Evolutionary conservation across 1,284 basidiomycete genomes (phyloP).

Genomic region (Apiotrichum akiyoshidainum): DNA sequence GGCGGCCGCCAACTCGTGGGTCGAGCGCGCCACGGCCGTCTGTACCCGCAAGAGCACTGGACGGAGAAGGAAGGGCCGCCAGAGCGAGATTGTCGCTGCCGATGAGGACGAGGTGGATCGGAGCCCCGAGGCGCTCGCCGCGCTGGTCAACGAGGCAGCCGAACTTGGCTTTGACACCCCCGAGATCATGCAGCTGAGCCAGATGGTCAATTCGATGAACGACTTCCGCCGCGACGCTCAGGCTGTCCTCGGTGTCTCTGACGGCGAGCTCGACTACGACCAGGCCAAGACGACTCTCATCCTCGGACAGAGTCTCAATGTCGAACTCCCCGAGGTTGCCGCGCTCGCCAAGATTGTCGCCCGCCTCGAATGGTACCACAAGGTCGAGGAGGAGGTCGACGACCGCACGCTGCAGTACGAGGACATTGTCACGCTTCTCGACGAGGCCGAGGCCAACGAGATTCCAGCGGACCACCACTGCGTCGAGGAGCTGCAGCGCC

Average conservation of each 20-base stretch:
- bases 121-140: conserved; percentile 30
- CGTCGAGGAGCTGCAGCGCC: conserved; percentile 32
- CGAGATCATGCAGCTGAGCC: conserved; percentile 43
- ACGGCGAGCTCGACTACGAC: conserved; percentile 36
- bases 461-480: conserved; percentile 33
- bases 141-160: conserved; percentile 38
- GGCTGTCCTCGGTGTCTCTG: conserved; percentile 29
- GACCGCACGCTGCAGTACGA: conserved; percentile 40
- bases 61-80: conserved; percentile 31
- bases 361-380: conserved; percentile 44
- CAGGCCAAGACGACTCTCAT: conserved; percentile 37
- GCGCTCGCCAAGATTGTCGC: conserved; percentile 36
- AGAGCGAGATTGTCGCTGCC: conserved; percentile 21
- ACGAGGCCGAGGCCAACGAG: conserved; percentile 33
- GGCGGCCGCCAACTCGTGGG: conserved; percentile 74
- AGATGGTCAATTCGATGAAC: conserved; percentile 33
- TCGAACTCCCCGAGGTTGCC: conserved; percentile 44
- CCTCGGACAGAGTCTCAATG: conserved; percentile 42
- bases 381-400: conserved; percentile 45
- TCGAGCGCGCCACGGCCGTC: conserved; percentile 50
- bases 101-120: conserved; percentile 34
- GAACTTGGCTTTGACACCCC: conserved; percentile 47
- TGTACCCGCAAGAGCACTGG: conserved; percentile 38
- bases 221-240: conserved; percentile 40
- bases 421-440: conserved; percentile 38